Evolutionary conservation across 1,139 yeast genomes (phyloP).

Genomic region (Scheffersomyces quercinus): DNA sequence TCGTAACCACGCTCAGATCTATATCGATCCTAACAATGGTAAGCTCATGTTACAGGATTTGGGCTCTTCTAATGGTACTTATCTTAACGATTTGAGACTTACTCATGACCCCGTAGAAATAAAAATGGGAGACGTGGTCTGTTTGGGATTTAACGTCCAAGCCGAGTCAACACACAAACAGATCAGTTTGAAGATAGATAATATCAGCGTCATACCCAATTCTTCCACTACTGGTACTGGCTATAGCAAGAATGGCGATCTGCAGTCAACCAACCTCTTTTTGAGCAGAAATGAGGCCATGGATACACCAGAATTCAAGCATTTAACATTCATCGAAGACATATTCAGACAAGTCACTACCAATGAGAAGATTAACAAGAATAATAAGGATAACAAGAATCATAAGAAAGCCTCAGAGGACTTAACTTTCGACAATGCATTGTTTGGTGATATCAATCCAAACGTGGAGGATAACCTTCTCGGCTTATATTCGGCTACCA

Average conservation of each 20-base stretch:
- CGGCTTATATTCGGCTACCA: constrained; percentile 54
- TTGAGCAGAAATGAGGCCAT: neutral
- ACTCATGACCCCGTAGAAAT: constrained; percentile 66
- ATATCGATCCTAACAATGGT: constrained; percentile 68
- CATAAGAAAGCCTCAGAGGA: constrained; percentile 2
- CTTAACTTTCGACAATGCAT: constrained; percentile 62
- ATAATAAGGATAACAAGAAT: neutral
- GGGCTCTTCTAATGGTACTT: constrained; percentile 93
- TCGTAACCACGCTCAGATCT: constrained; percentile 90
- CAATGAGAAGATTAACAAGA: neutral
- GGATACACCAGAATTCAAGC: constrained; percentile 37
- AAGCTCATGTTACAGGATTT: constrained; percentile 78
- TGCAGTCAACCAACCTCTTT: neutral
- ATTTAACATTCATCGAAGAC: constrained; percentile 45
- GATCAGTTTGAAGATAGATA: constrained; percentile 78
- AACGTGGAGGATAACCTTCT: constrained; percentile 60
- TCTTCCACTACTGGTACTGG: neutral
- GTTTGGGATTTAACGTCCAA: constrained; percentile 90
- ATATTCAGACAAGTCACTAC: constrained; percentile 22
- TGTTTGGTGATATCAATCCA: constrained; percentile 76
- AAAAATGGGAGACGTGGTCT: constrained; percentile 74
- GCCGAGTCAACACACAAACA: constrained; percentile 81
- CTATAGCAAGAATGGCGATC: neutral
- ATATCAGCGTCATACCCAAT: constrained; percentile 52
- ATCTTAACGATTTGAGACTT: constrained; percentile 73